These are phyloP conservation scores for Pythium angustatum DNA, from an alignment of 352 stramenopile species.

Conservation along the genomic window DNA sequence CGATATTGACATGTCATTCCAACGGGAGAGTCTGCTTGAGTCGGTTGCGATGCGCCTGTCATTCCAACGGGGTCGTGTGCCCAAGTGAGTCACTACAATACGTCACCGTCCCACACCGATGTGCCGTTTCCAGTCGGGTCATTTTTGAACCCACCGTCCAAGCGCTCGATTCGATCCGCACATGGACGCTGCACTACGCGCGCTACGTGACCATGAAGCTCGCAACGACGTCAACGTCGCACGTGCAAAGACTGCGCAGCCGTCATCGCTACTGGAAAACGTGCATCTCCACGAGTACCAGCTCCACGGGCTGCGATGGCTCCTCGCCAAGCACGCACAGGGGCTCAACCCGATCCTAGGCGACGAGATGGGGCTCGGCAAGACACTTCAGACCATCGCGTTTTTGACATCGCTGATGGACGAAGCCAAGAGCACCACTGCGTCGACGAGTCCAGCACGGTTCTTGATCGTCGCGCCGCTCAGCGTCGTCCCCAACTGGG, in stretches of 20 bases:
- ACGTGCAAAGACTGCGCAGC: conserved; percentile 21
- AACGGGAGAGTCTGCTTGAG: neutral
- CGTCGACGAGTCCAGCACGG: conserved; percentile 2
- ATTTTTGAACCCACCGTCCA: conserved; percentile 22
- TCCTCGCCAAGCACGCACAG: conserved; percentile 62
- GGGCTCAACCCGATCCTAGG: conserved; percentile 72
- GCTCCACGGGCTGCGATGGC: conserved; percentile 60
- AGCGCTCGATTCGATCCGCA: neutral
- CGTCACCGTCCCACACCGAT: too few relatives aligned
- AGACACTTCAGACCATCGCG: conserved; percentile 79
- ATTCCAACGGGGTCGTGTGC: too few relatives aligned
- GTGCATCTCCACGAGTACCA: conserved; percentile 76
- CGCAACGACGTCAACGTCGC: conserved; percentile 29
- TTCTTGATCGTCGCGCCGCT: conserved; percentile 72
- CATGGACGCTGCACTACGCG: conserved; percentile 54
- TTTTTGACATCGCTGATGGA: conserved; percentile 58
- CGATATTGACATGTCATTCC: conserved; percentile 9
- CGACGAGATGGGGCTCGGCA: conserved; percentile 84
- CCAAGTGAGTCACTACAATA: conserved; percentile 21
- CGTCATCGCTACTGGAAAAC: conserved; percentile 49
- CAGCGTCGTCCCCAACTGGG: conserved; percentile 84
- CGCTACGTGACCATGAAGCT: conserved; percentile 37
- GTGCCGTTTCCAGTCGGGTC: neutral
- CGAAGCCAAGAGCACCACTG: neutral
- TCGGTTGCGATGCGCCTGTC: too few relatives aligned